Evolutionary conservation across 371 early-diverging fungal species (phyloP).

Genomic region (Mucor piriformis): DNA sequence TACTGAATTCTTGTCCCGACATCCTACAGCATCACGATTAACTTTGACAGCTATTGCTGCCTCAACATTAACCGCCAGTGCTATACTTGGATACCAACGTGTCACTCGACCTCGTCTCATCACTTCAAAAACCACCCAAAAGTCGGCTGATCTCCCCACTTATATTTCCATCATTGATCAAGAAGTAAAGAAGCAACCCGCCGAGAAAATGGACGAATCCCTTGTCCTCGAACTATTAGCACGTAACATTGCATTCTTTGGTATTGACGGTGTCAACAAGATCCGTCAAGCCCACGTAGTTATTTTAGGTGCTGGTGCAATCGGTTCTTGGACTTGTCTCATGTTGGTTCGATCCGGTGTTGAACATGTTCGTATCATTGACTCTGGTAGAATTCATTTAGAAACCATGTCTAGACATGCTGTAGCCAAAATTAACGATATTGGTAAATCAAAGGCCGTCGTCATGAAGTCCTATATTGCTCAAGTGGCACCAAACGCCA

Average conservation of each 20-base stretch:
- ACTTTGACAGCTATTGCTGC: conserved; percentile 58
- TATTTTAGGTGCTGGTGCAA: conserved; percentile 95
- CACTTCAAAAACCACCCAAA: conserved; percentile 4
- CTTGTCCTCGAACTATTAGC: conserved; percentile 86
- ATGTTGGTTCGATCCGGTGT: conserved; percentile 93
- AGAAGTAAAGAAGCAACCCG: conserved; percentile 3
- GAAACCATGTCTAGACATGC: conserved; percentile 89
- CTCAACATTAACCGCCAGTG: conserved; percentile 58
- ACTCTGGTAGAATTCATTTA: conserved; percentile 89
- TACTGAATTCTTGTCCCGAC: conserved; percentile 22
- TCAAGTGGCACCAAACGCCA: conserved; percentile 76
- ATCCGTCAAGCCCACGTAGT: conserved; percentile 78
- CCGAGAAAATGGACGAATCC: conserved; percentile 55
- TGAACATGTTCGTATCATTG: conserved; percentile 82
- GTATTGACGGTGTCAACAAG: conserved; percentile 73
- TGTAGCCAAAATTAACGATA: conserved; percentile 81
- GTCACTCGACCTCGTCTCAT: conserved; percentile 46
- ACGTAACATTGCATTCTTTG: conserved; percentile 88
- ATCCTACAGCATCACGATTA: conserved; percentile 26
- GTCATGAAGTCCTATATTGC: conserved; percentile 72
- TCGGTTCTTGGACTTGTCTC: conserved; percentile 90
- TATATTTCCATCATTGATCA: conserved; percentile 12
- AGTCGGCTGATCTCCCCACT: not conserved
- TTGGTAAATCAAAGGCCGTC: conserved; percentile 83
- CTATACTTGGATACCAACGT: conserved; percentile 52